Percentiles rank a stretch among this genome's conserved stretches.
Conservation (phyloP, 2,329 filamentous ascomycete genomes). For the Fusarium sp. region DNA sequence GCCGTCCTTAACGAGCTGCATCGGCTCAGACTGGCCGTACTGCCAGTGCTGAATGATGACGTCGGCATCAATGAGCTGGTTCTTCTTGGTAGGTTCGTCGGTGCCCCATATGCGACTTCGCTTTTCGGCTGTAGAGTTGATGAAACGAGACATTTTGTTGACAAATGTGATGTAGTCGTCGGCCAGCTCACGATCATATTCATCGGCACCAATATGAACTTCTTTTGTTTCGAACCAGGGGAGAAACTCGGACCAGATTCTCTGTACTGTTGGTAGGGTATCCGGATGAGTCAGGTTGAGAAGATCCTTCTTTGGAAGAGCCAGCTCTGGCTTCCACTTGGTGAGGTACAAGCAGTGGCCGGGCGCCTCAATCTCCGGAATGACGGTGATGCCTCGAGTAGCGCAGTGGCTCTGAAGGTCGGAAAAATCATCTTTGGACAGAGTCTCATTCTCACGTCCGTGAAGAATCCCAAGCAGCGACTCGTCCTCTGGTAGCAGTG, state of each 20-base stretch:
- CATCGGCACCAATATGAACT: conserved; percentile 25
- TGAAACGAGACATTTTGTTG: conserved; percentile 28
- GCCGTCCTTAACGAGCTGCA: conserved; percentile 15
- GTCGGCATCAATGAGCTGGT: conserved; percentile 12
- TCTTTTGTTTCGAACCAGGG: conserved; percentile 26
- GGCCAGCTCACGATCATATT: conserved; percentile 24
- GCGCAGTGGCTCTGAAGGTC: conserved; percentile 19
- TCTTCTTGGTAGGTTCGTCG: conserved; percentile 17
- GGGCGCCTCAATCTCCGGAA: conserved; percentile 19
- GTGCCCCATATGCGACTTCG: conserved; percentile 31
- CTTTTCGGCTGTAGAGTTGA: conserved; percentile 15
- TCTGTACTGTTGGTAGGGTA: conserved; percentile 17
- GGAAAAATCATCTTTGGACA: conserved; percentile 7
- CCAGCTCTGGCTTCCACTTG: conserved; percentile 28
- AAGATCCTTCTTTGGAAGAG: conserved; percentile 17
- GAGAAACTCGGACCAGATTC: conserved; percentile 21
- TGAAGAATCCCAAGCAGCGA: conserved; percentile 13
- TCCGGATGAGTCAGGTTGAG: conserved; percentile 12
- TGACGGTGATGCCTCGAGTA: conserved; percentile 13
- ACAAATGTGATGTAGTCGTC: conserved; percentile 32
- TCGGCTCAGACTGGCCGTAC: conserved; percentile 26
- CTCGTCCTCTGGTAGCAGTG: conserved; percentile 9
- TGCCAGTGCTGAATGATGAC: conserved; percentile 33
- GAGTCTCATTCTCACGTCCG: conserved; percentile 22
- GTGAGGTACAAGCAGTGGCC: conserved; percentile 26